Conservation (phyloP, 2,329 filamentous ascomycete genomes). For the Simplicillium sp. region DNA sequence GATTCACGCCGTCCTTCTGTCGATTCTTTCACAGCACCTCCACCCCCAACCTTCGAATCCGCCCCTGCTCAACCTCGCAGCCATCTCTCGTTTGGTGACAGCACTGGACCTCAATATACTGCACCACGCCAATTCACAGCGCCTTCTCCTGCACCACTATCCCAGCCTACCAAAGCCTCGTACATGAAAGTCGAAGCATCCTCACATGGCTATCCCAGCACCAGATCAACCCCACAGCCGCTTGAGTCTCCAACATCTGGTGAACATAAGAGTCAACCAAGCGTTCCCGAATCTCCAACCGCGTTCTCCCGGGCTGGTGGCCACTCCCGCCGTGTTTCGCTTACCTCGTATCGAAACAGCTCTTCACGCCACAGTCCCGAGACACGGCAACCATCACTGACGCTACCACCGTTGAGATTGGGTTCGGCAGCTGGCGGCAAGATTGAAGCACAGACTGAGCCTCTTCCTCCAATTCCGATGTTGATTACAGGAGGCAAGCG, state of each 20-base stretch:
- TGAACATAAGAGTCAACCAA: too few relatives aligned
- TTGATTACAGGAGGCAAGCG: slow-evolving; percentile 23
- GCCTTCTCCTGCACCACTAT: not conserved
- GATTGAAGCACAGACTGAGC: slow-evolving; percentile 23
- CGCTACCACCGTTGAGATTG: slow-evolving; percentile 15
- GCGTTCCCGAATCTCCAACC: slow-evolving; percentile 5
- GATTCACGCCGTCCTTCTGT: slow-evolving; percentile 37
- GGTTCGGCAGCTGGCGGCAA: slow-evolving; percentile 10
- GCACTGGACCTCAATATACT: slow-evolving; percentile 21
- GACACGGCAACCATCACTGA: slow-evolving; percentile 17
- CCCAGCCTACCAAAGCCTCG: slow-evolving; percentile 21
- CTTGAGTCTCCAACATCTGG: not conserved
- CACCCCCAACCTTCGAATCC: slow-evolving; percentile 24
- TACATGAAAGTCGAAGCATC: slow-evolving; percentile 27
- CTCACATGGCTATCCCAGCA: slow-evolving; percentile 24
- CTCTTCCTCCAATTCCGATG: slow-evolving; percentile 14
- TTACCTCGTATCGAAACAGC: slow-evolving; percentile 16
- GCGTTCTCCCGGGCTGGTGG: slow-evolving; percentile 9
- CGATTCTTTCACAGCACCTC: slow-evolving; percentile 31
- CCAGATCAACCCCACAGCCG: slow-evolving; percentile 7
- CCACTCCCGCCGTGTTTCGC: slow-evolving; percentile 20
- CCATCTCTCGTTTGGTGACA: slow-evolving; percentile 25
- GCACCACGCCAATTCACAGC: slow-evolving; percentile 18
- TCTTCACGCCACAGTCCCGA: slow-evolving; percentile 7
- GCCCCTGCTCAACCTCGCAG: slow-evolving; percentile 14